A percentile compares a stretch with the other conserved stretches of the same genome.
These are phyloP conservation scores for Athelia psychrophila DNA, from an alignment of 1,284 basidiomycete species.

Conservation along the genomic window DNA sequence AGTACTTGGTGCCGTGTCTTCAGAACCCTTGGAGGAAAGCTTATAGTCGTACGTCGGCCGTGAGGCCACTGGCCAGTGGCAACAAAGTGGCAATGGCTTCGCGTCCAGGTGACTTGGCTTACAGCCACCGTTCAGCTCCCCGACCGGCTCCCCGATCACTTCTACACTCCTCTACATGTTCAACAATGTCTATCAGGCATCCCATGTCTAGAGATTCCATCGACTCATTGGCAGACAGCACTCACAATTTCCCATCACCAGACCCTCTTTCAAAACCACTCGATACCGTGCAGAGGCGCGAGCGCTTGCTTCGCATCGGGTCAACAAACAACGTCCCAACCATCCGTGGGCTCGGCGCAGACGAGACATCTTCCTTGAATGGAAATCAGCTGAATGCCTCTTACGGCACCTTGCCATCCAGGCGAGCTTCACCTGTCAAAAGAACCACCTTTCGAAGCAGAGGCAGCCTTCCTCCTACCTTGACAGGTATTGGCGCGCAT, in stretches of 20 bases:
- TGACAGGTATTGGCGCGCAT: background rate
- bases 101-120: no score
- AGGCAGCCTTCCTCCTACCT: background rate
- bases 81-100: no score
- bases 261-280: background rate
- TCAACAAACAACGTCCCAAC: constrained; percentile 20
- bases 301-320: constrained; percentile 50
- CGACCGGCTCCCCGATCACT: no score
- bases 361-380: constrained; percentile 13
- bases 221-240: constrained; percentile 1
- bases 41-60: no score
- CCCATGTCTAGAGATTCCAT: background rate
- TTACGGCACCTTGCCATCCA: background rate
- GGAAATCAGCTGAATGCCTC: background rate
- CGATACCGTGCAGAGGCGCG: constrained; percentile 47
- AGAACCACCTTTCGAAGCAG: background rate
- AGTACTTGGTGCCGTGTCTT: no score
- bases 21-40: no score
- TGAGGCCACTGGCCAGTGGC: no score
- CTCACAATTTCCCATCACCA: constrained; percentile 3
- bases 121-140: no score
- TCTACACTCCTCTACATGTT: no score
- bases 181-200: background rate
- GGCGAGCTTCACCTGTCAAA: background rate
- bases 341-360: constrained; percentile 6